Evolutionary conservation across 345 rosid species (phyloP), one percentile per base, ranked within the genome.

Genomic region (Diplotaxis tenuifolia): DNA sequence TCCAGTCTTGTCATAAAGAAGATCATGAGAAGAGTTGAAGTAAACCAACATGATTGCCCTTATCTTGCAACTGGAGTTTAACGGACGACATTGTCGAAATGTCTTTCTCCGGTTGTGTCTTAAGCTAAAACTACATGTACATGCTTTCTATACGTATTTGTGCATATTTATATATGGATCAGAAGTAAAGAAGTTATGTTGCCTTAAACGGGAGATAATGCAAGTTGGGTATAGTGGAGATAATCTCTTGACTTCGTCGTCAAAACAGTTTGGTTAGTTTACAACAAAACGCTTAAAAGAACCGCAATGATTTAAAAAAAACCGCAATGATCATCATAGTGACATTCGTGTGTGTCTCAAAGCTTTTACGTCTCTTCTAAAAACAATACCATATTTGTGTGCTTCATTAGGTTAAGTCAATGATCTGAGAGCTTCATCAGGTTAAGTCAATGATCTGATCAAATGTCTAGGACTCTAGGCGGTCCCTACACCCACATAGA

Each of bases 161-260:
- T 75, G 19, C 23, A 2, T 61, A 2, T 31, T 14, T 61, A 75
- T 4, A 62, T 5, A 31, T 18, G 58, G 60, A 74, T 66, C 7
- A 0, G 14, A 31, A 56, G 3, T 38, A 22, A n/a, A 70, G 38
- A 71, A 77, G 15, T 49, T 34, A 58, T 31, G 76, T 77, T 76
- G 80, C 67, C 76, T 50, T 77, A 45, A 18, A 77, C 71, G 75
- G 15, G 54, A 76, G 71, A 55, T 70, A 76, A 76, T 63, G 74
- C 31, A 68, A 56, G 25, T 38, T n/a, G 59, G 65, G 15, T 60
- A 10, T 63, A 70, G 76, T 77, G 76, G 80, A 77, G 27, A 59
- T 8, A 15, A 54, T 65, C 71, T 77, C 80, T 77, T 71, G 58
- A 77, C 80, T 71, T 77, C 14, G 80, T 65, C 80, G 80, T 65